Evolutionary conservation across 1,284 basidiomycete species (phyloP), one percentile per base, ranked within the genome.

Genomic region (Cutaneotrichosporon sp.): DNA sequence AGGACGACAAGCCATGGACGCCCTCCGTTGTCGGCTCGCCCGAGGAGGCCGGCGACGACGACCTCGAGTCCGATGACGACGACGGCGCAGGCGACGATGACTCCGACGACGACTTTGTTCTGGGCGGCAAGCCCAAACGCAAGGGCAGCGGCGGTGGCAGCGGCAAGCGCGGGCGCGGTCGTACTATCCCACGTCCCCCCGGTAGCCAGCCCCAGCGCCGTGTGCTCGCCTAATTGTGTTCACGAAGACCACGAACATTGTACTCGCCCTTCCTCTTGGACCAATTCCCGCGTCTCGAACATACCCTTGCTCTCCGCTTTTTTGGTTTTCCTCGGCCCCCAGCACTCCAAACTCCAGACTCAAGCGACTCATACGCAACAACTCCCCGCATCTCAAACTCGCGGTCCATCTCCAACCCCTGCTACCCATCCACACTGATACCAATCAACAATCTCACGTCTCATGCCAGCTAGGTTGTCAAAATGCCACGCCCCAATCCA

Each of bases 71-170:
- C 2, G 57, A 59, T n/a, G 42, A 44, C 26, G 42, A 44, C 10
- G 54, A 56, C 31, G 49, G 26, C 10, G 49, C 46, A 20, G 46
- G 26, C 17, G 46, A 50, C 27, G 51, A 54, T 31, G 54, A 56
- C 29, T 53, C 46, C 16, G 58, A 60, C 25, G 58, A 60, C 33
- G 58, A 60, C 41, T 60, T 46, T 38, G 52, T 60, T 33, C 54
- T 54, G 16, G 49, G 62, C n/a, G 45, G 51, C 17, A 61, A 58
- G 43, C 42, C 59, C 39, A 59, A 55, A 45, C 53, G 53, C 34
- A 49, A 51, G 29, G 25, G 45, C 22, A 38, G 49, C 17, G 38
- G 27, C 26, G 14, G 14, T 14, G 41, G 37, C n/a, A 26, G 29
- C 10, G 48, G 45, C 47, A 53, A 53, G 55, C 55, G 57, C 32